phyloP scores from a whole-genome alignment of 1,139 yeast species.

The Debaryomyces sp. region DNA sequence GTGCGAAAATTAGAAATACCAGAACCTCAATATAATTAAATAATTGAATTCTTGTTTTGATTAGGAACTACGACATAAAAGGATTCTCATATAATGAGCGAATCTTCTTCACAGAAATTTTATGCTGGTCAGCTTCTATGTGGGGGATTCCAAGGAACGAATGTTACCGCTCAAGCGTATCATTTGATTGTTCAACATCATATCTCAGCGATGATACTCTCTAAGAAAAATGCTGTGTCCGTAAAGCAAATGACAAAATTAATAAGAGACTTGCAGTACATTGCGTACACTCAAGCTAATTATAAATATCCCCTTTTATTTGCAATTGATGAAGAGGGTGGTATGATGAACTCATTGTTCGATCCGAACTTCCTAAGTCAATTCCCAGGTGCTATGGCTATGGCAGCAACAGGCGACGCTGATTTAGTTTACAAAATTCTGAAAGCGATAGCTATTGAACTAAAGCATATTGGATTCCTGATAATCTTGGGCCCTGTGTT shows the following conservation, averaged over 20 bases:
- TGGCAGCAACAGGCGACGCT: conserved; percentile 58
- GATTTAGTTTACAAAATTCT: conserved; percentile 56
- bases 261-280: conserved; percentile 55
- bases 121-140: conserved; percentile 58
- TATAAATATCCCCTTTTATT: conserved; percentile 64
- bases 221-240: conserved; percentile 54
- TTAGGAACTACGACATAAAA: not conserved
- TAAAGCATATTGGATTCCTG: conserved; percentile 57
- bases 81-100: not conserved
- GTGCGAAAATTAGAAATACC: conserved; percentile 2
- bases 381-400: conserved; percentile 68
- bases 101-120: conserved; percentile 1
- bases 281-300: conserved; percentile 53
- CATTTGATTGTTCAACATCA: conserved; percentile 56
- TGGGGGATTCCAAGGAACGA: conserved; percentile 65
- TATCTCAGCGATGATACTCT: conserved; percentile 60
- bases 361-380: conserved; percentile 57
- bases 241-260: conserved; percentile 55
- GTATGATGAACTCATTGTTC: conserved; percentile 64
- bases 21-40: not conserved
- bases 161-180: conserved; percentile 58
- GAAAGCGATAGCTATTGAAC: conserved; percentile 58
- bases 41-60: not conserved
- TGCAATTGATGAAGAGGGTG: conserved; percentile 83
- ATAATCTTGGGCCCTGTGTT: conserved; percentile 66